Evolutionary conservation across 2,329 filamentous ascomycete species (phyloP).

Genomic region (Botrytis fragariae): DNA sequence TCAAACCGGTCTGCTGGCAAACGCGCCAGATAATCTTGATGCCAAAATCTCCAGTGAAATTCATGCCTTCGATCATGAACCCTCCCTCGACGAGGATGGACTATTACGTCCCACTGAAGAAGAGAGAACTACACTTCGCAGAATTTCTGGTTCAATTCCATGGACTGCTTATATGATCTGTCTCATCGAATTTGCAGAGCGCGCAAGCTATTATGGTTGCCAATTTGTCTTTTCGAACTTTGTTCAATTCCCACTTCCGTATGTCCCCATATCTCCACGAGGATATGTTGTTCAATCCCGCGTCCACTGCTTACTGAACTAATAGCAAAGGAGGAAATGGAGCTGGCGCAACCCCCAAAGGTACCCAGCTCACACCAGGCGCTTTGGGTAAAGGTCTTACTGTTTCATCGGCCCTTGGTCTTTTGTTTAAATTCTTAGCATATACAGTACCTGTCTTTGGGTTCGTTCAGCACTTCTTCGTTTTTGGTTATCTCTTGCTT

Average conservation of each 20-base stretch:
- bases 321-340: slow-evolving; percentile 41
- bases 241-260: slow-evolving; percentile 58
- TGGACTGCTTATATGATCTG: slow-evolving; percentile 68
- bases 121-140: slow-evolving; percentile 57
- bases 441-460: slow-evolving; percentile 42
- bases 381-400: slow-evolving; percentile 58
- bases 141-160: slow-evolving; percentile 63
- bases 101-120: slow-evolving; percentile 49
- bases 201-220: slow-evolving; percentile 75
- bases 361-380: slow-evolving; percentile 45
- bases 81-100: slow-evolving; percentile 17
- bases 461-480: slow-evolving; percentile 13
- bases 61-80: background rate
- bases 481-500: slow-evolving; percentile 41
- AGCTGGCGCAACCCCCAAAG: slow-evolving; percentile 41
- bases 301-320: background rate
- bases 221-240: slow-evolving; percentile 59
- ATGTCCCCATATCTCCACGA: background rate
- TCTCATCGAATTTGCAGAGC: slow-evolving; percentile 72
- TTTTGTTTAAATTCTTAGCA: slow-evolving; percentile 52
- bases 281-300: background rate
- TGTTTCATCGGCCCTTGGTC: slow-evolving; percentile 50
- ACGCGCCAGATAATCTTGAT: slow-evolving; percentile 12
- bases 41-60: slow-evolving; percentile 13
- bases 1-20: slow-evolving; percentile 6